Percentiles rank a stretch among this genome's conserved stretches.
Evolutionary conservation across 202 grass and related monocot species (phyloP).

Genomic region (Hordeum pubiflorum): DNA sequence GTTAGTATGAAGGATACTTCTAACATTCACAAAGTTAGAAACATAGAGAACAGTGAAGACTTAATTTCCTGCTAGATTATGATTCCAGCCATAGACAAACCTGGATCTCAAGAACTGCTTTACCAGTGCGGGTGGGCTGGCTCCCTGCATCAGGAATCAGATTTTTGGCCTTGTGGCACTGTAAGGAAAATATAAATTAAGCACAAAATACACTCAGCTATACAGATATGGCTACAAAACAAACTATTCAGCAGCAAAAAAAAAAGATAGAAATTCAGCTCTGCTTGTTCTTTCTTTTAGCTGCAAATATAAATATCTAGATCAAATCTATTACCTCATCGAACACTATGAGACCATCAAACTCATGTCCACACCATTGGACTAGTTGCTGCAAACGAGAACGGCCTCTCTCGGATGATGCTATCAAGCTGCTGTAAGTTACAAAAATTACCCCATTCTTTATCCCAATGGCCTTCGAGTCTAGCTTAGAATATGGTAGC

Average conservation of each 20-base stretch:
- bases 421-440: slow-evolving; percentile 98
- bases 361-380: slow-evolving; percentile 84
- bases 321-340: slow-evolving; percentile 70
- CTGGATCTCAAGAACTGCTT: slow-evolving; percentile 93
- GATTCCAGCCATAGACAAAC: slow-evolving; percentile 30
- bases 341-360: slow-evolving; percentile 89
- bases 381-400: slow-evolving; percentile 95
- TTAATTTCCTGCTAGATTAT: background rate
- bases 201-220: slow-evolving; percentile 6
- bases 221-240: slow-evolving; percentile 22
- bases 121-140: slow-evolving; percentile 89
- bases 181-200: slow-evolving; percentile 30
- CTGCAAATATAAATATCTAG: slow-evolving; percentile 1
- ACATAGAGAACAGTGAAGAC: slow-evolving; percentile 1
- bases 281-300: background rate
- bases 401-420: slow-evolving; percentile 88
- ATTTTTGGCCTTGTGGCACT: slow-evolving; percentile 99
- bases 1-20: slow-evolving; percentile 2
- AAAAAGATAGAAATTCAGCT: background rate
- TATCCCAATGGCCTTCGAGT: slow-evolving; percentile 94
- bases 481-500: slow-evolving; percentile 90
- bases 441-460: slow-evolving; percentile 94
- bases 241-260: background rate
- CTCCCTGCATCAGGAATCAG: slow-evolving; percentile 87
- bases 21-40: background rate